A percentile compares a stretch with the other conserved stretches of the same genome.
These are phyloP conservation scores for Gossypium stocksii DNA, from an alignment of 345 rosid genomes.

Conservation along the genomic window DNA sequence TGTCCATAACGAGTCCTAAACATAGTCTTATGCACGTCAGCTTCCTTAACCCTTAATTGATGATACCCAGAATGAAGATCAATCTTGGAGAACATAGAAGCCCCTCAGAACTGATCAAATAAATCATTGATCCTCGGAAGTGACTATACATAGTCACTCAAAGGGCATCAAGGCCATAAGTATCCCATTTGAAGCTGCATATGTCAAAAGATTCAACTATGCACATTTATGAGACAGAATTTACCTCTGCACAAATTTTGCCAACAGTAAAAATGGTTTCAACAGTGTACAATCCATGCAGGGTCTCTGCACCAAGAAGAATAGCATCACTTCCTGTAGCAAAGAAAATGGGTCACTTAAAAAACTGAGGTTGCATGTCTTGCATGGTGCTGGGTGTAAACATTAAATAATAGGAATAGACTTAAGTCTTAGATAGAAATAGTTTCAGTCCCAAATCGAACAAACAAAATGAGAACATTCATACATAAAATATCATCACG, in stretches of 20 bases:
- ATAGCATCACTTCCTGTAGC: conserved; percentile 89
- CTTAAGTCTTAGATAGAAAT: neutral
- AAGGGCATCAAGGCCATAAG: neutral
- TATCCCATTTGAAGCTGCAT: neutral
- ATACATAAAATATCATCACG: neutral
- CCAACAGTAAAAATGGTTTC: conserved; percentile 87
- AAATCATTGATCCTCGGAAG: too few relatives aligned
- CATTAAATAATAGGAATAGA: neutral
- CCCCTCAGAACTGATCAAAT: too few relatives aligned
- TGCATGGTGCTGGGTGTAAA: neutral
- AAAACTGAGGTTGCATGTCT: neutral
- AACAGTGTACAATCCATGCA: conserved; percentile 85
- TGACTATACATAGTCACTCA: neutral
- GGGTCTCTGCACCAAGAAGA: conserved; percentile 97
- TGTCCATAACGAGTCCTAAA: too few relatives aligned
- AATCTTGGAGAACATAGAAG: too few relatives aligned
- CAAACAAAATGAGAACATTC: neutral
- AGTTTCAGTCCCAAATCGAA: neutral
- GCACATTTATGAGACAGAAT: neutral
- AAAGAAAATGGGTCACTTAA: neutral
- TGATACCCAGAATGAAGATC: too few relatives aligned
- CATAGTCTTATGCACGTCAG: too few relatives aligned
- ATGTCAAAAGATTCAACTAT: neutral
- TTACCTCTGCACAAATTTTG: conserved; percentile 90
- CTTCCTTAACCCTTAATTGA: too few relatives aligned